These are phyloP conservation scores for Pythium volutum DNA, from an alignment of 352 stramenopile genomes.

Conservation along the genomic window DNA sequence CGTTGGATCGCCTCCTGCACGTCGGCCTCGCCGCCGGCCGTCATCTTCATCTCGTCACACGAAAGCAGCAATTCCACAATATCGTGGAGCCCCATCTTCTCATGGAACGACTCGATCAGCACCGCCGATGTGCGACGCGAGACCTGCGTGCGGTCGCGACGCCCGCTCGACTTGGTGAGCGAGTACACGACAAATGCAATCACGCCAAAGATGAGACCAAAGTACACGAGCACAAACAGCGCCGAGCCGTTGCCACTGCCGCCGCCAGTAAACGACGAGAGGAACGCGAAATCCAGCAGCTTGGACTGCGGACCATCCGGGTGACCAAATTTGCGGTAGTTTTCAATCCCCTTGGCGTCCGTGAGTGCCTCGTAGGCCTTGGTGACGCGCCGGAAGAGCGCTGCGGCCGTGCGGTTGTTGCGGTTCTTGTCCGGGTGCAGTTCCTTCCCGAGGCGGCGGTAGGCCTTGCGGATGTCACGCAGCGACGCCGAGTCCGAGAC, in stretches of 20 bases:
- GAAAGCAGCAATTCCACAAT: slow-evolving; percentile 73
- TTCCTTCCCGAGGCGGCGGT: slow-evolving; percentile 56
- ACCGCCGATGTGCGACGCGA: slow-evolving; percentile 41
- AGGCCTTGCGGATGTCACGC: slow-evolving; percentile 75
- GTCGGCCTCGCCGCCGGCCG: slow-evolving; percentile 35
- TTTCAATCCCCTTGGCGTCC: slow-evolving; percentile 61
- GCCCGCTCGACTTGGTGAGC: slow-evolving; percentile 48
- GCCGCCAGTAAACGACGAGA: slow-evolving; percentile 45
- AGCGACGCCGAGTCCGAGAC: slow-evolving; percentile 51
- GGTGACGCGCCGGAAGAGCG: slow-evolving; percentile 64
- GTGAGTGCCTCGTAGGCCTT: slow-evolving; percentile 88
- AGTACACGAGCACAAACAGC: slow-evolving; percentile 73
- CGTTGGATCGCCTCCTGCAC: slow-evolving; percentile 46
- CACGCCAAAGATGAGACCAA: slow-evolving; percentile 52
- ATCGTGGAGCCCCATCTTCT: slow-evolving; percentile 80
- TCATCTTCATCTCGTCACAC: slow-evolving; percentile 69
- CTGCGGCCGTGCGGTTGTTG: slow-evolving; percentile 35
- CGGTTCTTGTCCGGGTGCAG: slow-evolving; percentile 85
- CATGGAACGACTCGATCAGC: slow-evolving; percentile 50
- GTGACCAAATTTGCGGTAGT: slow-evolving; percentile 80
- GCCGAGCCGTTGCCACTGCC: slow-evolving; percentile 42
- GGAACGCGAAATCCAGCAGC: slow-evolving; percentile 67
- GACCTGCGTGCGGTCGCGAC: slow-evolving; percentile 60
- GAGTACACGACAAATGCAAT: slow-evolving; percentile 63
- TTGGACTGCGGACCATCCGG: slow-evolving; percentile 76